Base-by-base conservation (phyloP, 495 filamentous ascomycete genomes). In the Penicillium daleae region DNA sequence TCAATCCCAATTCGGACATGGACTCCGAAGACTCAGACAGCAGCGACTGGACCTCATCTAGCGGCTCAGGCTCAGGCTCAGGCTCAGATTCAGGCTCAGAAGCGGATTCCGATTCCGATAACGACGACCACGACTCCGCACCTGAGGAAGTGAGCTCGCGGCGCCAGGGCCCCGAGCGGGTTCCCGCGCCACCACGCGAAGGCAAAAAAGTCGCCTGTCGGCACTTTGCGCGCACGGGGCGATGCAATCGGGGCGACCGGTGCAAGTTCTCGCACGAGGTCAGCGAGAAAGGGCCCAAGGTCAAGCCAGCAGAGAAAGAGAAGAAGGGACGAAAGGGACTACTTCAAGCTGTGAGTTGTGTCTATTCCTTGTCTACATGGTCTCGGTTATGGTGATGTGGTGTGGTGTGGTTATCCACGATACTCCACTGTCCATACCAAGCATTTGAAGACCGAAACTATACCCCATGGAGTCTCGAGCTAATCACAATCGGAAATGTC, bases 311-410 rank as follows among this genome's bases (percentile, higher is more conserved):
- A 9, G 72, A 74, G 49, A 74, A 73, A 60, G 70, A 73, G 54
- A 71, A 73, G 54, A 69, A 72, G 58, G 75, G 73, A 53, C 75
- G 73, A 46, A 82, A 81, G 67, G 78, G 82, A 48, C 73, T 86
- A 29, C 78, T 81, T 49, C 81, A 84, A 60, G 74, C 80, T 59
- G 83, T 85, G 67, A 71, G 82, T 77, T n/a, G 44, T 50, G n/a
- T 19, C 22, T 42, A 19, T 27, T 24, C 40, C 19, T 12, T 27
- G 12, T 17, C 4, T 50, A 21, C 4, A 29, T 26, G 26, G 4
- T 49, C 2, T 46, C 5, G n/a, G n/a, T n/a, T n/a, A n/a, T n/a
- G n/a, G n/a, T n/a, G n/a, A n/a, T n/a, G n/a, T n/a, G n/a, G n/a
- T n/a, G n/a, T 42, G 40, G 40, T 19, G 40, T 21, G 33, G 13